Evolutionary conservation across 176 grass and related monocot species (phyloP).

Genomic region (Lolium perenne): DNA sequence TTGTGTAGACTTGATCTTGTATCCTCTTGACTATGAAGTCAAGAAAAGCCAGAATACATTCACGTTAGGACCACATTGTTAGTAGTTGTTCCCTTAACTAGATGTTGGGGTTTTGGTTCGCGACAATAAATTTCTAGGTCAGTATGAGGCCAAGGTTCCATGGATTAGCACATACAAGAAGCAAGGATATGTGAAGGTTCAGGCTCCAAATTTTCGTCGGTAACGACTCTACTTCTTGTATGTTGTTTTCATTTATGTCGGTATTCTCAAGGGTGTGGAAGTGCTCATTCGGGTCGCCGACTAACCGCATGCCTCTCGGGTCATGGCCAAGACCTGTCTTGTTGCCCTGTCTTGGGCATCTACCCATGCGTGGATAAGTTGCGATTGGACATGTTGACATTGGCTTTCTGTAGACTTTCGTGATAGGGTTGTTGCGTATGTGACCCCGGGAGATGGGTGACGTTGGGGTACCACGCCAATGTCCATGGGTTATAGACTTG

Average conservation of each 20-base stretch:
- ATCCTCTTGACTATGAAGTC: not conserved
- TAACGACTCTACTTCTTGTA: not conserved
- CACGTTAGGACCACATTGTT: not conserved
- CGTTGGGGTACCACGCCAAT: too few species aligned
- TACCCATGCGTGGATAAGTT: too few species aligned
- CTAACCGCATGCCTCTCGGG: not conserved
- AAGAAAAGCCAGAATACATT: not conserved
- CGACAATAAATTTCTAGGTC: not conserved
- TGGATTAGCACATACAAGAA: not conserved
- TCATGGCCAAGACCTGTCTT: too few species aligned
- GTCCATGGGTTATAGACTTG: too few species aligned
- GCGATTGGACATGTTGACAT: too few species aligned
- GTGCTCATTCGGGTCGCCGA: not conserved
- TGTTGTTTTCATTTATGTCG: not conserved
- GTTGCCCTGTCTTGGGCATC: too few species aligned
- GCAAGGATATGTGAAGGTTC: too few species aligned
- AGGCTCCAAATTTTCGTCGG: too few species aligned
- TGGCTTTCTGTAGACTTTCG: too few species aligned
- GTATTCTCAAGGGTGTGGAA: too few species aligned
- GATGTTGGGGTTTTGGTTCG: not conserved
- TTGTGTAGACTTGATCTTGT: not conserved
- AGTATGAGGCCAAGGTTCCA: not conserved
- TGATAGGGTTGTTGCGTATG: too few species aligned
- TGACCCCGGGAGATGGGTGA: too few species aligned
- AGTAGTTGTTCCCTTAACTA: not conserved